Conservation (phyloP, 371 early-diverging fungal species). For the Fennellomyces sp. region DNA sequence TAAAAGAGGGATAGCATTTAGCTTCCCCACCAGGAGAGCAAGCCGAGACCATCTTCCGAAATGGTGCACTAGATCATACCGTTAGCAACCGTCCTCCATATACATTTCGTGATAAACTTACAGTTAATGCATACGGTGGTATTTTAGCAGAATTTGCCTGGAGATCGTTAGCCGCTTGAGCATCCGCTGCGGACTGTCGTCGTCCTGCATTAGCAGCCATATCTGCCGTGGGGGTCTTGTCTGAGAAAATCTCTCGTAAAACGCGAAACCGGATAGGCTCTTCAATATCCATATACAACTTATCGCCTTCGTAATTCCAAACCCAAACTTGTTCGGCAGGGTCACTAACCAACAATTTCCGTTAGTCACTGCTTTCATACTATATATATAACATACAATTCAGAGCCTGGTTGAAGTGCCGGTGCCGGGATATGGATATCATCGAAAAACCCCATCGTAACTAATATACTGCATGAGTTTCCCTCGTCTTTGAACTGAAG, state of each 20-base stretch:
- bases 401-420: constrained; percentile 63
- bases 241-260: constrained; percentile 75
- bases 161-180: constrained; percentile 43
- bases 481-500: not conserved
- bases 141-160: constrained; percentile 63
- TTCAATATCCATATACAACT: constrained; percentile 83
- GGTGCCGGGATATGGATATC: constrained; percentile 84
- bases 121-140: constrained; percentile 63
- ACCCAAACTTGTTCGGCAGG: constrained; percentile 84
- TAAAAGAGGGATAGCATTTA: constrained; percentile 12
- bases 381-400: constrained; percentile 51
- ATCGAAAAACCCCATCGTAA: constrained; percentile 90
- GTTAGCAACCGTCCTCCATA: not conserved
- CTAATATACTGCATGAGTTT: constrained; percentile 36
- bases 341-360: constrained; percentile 40
- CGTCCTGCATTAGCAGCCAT: constrained; percentile 23
- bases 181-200: constrained; percentile 50
- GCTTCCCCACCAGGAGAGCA: constrained; percentile 76
- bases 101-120: constrained; percentile 22
- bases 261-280: constrained; percentile 83
- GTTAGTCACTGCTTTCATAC: not conserved
- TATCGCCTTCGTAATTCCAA: constrained; percentile 84
- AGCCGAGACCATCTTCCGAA: constrained; percentile 74
- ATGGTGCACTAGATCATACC: constrained; percentile 58
- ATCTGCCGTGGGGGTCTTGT: constrained; percentile 72